Evolutionary conservation across 2,329 filamentous ascomycete species (phyloP).

Genomic region (Pseudonectria buxi): DNA sequence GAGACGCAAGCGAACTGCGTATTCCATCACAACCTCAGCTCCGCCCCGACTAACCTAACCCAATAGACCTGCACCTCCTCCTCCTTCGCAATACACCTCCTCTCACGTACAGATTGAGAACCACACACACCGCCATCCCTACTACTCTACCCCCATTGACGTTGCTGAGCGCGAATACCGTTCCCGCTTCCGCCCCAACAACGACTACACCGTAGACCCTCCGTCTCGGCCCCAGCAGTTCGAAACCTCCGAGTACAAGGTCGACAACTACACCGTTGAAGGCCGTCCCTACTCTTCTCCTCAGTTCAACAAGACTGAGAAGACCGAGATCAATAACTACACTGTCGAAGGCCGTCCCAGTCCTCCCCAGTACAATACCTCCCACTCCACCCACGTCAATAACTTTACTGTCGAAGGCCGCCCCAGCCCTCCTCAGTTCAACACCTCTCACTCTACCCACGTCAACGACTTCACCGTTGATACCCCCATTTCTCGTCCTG

Average conservation of each 20-base stretch:
- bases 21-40: slow-evolving; percentile 1
- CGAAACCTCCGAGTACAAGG: slow-evolving; percentile 11
- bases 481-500: slow-evolving; percentile 34
- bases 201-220: slow-evolving; percentile 25
- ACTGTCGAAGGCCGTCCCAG: slow-evolving; percentile 7
- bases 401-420: slow-evolving; percentile 10
- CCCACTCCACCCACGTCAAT: slow-evolving; percentile 8
- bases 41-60: slow-evolving; percentile 25
- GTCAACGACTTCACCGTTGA: slow-evolving; percentile 34
- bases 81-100: slow-evolving; percentile 43
- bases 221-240: slow-evolving; percentile 13
- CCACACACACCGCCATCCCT: slow-evolving; percentile 44
- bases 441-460: slow-evolving; percentile 12
- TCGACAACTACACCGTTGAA: slow-evolving; percentile 6
- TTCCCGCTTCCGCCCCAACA: slow-evolving; percentile 48
- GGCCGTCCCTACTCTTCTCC: slow-evolving; percentile 6
- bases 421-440: slow-evolving; percentile 1
- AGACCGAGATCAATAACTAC: slow-evolving; percentile 15
- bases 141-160: slow-evolving; percentile 50
- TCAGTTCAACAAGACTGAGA: slow-evolving; percentile 15
- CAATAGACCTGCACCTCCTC: slow-evolving; percentile 31
- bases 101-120: slow-evolving; percentile 58
- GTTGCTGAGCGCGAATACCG: slow-evolving; percentile 61
- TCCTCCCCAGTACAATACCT: slow-evolving; percentile 6
- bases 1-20: slow-evolving; percentile 22